Percentiles rank a stretch among this genome's conserved stretches.
These are phyloP conservation scores for Fragilaria crotonensis DNA, from an alignment of 108 stramenopile genomes.

Conservation along the genomic window DNA sequence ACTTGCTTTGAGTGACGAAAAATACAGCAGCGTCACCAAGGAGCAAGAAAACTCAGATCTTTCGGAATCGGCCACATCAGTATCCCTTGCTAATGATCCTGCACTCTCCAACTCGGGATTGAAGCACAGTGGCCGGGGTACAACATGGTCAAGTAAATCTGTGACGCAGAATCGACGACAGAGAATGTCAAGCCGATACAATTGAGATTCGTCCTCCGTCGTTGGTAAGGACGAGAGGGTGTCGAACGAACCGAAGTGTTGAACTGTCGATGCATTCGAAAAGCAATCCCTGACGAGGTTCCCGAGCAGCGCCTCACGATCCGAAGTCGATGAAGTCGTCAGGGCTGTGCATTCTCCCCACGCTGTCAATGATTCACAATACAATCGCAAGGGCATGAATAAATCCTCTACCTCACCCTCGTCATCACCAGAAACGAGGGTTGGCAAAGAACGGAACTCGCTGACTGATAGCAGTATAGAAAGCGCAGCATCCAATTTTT, in stretches of 20 bases:
- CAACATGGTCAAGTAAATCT: slow-evolving; percentile 53
- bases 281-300: slow-evolving; percentile 21
- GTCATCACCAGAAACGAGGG: slow-evolving; percentile 7
- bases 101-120: slow-evolving; percentile 1
- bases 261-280: neutral
- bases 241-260: slow-evolving; percentile 1
- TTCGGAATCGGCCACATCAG: neutral
- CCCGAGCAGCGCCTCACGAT: slow-evolving; percentile 34
- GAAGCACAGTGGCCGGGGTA: slow-evolving; percentile 24
- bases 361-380: slow-evolving; percentile 38
- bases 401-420: slow-evolving; percentile 20
- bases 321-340: slow-evolving; percentile 34
- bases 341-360: slow-evolving; percentile 69
- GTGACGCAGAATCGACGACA: slow-evolving; percentile 54
- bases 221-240: slow-evolving; percentile 10
- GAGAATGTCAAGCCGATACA: slow-evolving; percentile 51
- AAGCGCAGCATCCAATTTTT: slow-evolving; percentile 23
- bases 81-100: neutral
- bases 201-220: slow-evolving; percentile 17
- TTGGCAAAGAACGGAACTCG: slow-evolving; percentile 1
- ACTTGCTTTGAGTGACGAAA: neutral
- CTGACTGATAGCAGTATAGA: slow-evolving; percentile 13
- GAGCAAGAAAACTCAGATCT: slow-evolving; percentile 11
- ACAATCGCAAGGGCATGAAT: slow-evolving; percentile 34
- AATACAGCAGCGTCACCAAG: slow-evolving; percentile 15